Conservation (phyloP, 805 yeast genomes). For the Candida suzukii region DNA sequence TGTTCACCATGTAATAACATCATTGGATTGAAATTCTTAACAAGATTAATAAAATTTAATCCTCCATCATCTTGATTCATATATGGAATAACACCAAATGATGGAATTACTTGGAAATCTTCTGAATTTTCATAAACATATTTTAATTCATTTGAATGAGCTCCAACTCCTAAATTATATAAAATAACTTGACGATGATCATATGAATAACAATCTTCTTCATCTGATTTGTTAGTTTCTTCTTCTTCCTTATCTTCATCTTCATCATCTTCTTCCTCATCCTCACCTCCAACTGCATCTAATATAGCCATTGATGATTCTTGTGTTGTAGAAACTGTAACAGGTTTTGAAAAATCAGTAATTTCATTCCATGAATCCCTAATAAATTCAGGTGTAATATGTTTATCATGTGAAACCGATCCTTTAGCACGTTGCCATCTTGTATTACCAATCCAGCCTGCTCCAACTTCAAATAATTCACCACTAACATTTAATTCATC, state of each 20-base stretch:
- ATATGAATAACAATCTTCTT: conserved; percentile 45
- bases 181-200: conserved; percentile 67
- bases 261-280: conserved; percentile 34
- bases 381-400: conserved; percentile 61
- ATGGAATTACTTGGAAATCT: conserved; percentile 80
- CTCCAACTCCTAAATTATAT: conserved; percentile 88
- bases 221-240: conserved; percentile 37
- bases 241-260: conserved; percentile 39
- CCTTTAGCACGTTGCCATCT: conserved; percentile 95
- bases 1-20: conserved; percentile 93
- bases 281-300: conserved; percentile 46
- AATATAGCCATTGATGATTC: conserved; percentile 80
- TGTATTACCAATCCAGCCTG: conserved; percentile 93
- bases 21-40: conserved; percentile 84
- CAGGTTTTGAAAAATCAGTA: conserved; percentile 51
- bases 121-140: conserved; percentile 71
- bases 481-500: conserved; percentile 72
- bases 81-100: conserved; percentile 85
- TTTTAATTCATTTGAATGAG: conserved; percentile 66
- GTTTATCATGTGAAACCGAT: conserved; percentile 50
- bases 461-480: conserved; percentile 85
- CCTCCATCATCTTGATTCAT: conserved; percentile 57
- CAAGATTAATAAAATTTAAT: conserved; percentile 49
- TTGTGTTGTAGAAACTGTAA: conserved; percentile 53
- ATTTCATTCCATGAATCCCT: conserved; percentile 61